Percentiles rank a stretch among this genome's conserved stretches.
Evolutionary conservation across 305 asterid genomes (phyloP).

Genomic region (Striga hermonthica): DNA sequence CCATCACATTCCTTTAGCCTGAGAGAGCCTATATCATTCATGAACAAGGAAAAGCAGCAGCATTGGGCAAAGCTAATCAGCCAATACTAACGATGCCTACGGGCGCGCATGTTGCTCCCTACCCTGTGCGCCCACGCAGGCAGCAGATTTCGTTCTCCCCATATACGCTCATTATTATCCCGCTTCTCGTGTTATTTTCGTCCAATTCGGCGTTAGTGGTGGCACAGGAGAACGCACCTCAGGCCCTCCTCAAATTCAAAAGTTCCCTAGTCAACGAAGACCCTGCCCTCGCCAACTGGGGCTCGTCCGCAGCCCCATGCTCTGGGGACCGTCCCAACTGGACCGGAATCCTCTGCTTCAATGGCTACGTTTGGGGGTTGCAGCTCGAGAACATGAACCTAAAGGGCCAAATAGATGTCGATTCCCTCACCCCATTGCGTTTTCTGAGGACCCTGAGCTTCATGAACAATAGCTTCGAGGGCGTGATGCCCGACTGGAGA

Average conservation of each 20-base stretch:
- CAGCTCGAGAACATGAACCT: constrained; percentile 46
- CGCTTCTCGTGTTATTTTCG: not conserved
- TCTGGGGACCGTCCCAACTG: constrained; percentile 31
- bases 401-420: constrained; percentile 52
- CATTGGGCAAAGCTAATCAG: not conserved
- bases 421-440: constrained; percentile 35
- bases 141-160: not conserved
- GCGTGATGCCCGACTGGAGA: constrained; percentile 63
- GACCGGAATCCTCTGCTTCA: constrained; percentile 42
- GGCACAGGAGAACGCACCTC: constrained; percentile 29
- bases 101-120: constrained; percentile 37
- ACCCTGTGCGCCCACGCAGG: constrained; percentile 32
- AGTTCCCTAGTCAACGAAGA: constrained; percentile 31
- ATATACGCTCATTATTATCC: not conserved
- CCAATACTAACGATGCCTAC: constrained; percentile 28
- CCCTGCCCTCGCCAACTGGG: constrained; percentile 38
- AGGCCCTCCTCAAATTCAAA: constrained; percentile 37
- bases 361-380: constrained; percentile 41
- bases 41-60: not conserved
- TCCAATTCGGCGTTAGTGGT: constrained; percentile 13
- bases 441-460: constrained; percentile 46
- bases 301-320: constrained; percentile 32
- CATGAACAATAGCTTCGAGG: constrained; percentile 53
- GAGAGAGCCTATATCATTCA: not conserved
- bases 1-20: not conserved